Base-by-base conservation (phyloP, 2,329 filamentous ascomycete genomes). In the Stenocarpella maydis region DNA sequence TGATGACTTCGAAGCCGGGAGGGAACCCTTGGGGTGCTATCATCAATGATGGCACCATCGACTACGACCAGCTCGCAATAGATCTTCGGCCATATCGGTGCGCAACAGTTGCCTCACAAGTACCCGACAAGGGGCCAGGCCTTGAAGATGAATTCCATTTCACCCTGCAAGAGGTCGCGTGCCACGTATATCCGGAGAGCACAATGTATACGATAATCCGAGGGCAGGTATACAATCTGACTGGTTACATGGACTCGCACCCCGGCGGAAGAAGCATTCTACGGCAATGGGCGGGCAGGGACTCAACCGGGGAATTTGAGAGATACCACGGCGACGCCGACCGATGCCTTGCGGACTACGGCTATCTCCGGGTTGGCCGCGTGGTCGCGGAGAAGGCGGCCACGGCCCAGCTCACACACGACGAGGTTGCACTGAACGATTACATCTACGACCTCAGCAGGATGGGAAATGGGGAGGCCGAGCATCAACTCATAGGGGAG, bases 171-270 rank as follows among this genome's bases (percentile, higher is more conserved):
- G 65, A 67, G 41, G 53, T 67, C 10, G 65, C 45, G 26, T 60
- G 52, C 37, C 53, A 60, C n/a, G 9, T 37, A 19, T 67, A 67
- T n/a, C 63, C 39, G 17, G 65, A 60, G 53, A 21, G 41, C 7
- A 55, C 50, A 26, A 58, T 67, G 65, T 67, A 67, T 19, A 60
- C 53, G 4, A 67, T 60, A n/a, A 67, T 67, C 7, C 41, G 54
- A 41, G 65, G 52, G 19, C 52, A 58, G 24, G 65, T 67, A 14
- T 67, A 67, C 45, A 28, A 67, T 26, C 12, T 67, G 17, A 52
- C 53, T n/a, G 65, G 65, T 24, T 43, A 60, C 9, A 37, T 52
- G 17, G 50, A 60, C 3, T 67, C 37, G 41, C 65, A 67, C 14
- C 65, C 50, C 6, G 65, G 65, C 28, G 65, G 65, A 28, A 15